Evolutionary conservation across 495 filamentous ascomycete genomes (phyloP), one percentile per base, ranked within the genome.

Genomic region (Platismatia glauca): DNA sequence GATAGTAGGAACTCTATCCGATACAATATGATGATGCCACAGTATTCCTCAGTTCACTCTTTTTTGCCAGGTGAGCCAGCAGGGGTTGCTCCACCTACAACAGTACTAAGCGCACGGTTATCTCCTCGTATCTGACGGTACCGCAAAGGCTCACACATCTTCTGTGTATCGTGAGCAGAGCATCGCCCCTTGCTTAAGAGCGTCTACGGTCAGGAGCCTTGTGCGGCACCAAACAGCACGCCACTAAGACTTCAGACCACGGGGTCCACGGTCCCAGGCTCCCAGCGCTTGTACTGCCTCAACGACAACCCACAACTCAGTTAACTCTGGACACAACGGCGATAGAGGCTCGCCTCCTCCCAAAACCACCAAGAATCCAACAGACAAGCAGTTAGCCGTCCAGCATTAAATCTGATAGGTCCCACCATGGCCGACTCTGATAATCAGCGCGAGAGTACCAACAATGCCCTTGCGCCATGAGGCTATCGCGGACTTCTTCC

Each of bases 71-170:
- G n/a, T n/a, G n/a, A n/a, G n/a, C n/a, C n/a, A n/a, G n/a, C n/a
- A n/a, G n/a, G n/a, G n/a, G n/a, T n/a, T n/a, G n/a, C n/a, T n/a
- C n/a, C n/a, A n/a, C n/a, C n/a, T n/a, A n/a, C n/a, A n/a, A n/a
- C n/a, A n/a, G n/a, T 70, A 73, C 46, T 71, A 74, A 61, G 73
- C 68, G 18, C 71, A 73, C 56, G 73, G 67, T 1, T 68, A 67
- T 50, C 62, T 74, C 20, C 71, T 70, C 57, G 65, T 63, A 31
- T 69, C 67, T 41, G 72, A 72, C 38, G 70, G 71, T 22, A 58
- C 59, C 4, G 68, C 61, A 13, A 70, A 69, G 29, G 33, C 29
- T 18, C 50, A 67, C 35, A 44, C 56, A 35, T 59, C 50, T 27
- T 59, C 58, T 24, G 43, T 63, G 3, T 37, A 33, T 55, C 57